Conservation (phyloP, 192 early-diverging fungal species). For the Phlyctochytrium planicorne region DNA sequence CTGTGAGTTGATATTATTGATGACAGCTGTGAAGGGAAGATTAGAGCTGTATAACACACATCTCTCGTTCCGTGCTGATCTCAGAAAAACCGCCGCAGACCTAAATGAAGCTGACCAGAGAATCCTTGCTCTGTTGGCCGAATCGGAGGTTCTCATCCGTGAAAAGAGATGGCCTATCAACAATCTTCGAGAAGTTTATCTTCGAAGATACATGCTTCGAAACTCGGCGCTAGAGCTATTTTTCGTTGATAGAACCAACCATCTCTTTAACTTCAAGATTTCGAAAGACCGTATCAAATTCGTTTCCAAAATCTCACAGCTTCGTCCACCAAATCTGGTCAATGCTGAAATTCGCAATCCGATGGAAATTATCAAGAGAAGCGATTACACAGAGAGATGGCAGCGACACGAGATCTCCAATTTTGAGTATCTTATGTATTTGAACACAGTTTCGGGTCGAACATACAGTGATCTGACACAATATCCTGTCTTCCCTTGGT, state of each 20-base stretch:
- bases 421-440: conserved; percentile 93
- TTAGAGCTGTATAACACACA: conserved; percentile 39
- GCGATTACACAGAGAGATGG: conserved; percentile 78
- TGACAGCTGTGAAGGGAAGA: conserved; percentile 46
- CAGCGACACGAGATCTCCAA: conserved; percentile 84
- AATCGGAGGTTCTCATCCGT: conserved; percentile 36
- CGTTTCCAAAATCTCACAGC: conserved; percentile 32
- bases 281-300: conserved; percentile 32
- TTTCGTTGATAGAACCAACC: conserved; percentile 71
- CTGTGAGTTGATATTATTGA: conserved; percentile 48
- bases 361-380: conserved; percentile 57
- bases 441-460: conserved; percentile 81
- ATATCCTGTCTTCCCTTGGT: conserved; percentile 98
- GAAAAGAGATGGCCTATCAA: conserved; percentile 38
- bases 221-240: conserved; percentile 80
- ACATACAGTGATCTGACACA: conserved; percentile 81
- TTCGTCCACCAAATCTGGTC: conserved; percentile 52
- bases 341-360: conserved; percentile 27
- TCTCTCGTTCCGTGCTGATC: conserved; percentile 39
- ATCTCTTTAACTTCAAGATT: conserved; percentile 68
- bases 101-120: conserved; percentile 35
- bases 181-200: conserved; percentile 34
- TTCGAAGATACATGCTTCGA: conserved; percentile 52
- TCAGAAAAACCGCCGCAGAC: conserved; percentile 32
- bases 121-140: conserved; percentile 30